Evolutionary conservation across 306 rosid genomes (phyloP), one percentile per base, ranked within the genome.

Genomic region (Benincasa hispida): DNA sequence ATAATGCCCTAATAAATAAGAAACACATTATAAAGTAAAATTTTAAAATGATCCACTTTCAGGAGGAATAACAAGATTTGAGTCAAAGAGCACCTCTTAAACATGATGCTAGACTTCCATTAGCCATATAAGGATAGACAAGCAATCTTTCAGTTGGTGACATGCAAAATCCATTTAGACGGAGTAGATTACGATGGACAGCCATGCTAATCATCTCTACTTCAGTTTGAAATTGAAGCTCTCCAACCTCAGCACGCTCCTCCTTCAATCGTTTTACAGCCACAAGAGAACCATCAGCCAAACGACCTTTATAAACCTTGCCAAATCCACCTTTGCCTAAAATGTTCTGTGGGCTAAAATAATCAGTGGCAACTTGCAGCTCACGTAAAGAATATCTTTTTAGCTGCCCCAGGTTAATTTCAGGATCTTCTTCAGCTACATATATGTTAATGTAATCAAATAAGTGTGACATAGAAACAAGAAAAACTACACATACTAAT

Each of bases 141-240:
- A 93, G 97, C 84, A 93, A 65, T 79, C 96, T 89, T 73, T 93
- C 98, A 22, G 98, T 93, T 81, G 97, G 93, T 55, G 98, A 91
- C 97, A 91, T 89, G 84, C 98, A 93, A 87, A 93, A 93, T 4
- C 97, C 96, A 75, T 85, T 88, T 2, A 91, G 91, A 61, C 97
- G 93, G 78, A 93, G 97, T 59, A 93, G 86, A 86, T 93, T 91
- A 48, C 93, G 92, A 77, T 93, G 98, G 77, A 91, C 97, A 45
- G 98, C 97, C 96, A 91, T 88, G 86, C 97, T 89, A 77, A 91
- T 93, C 98, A 93, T 89, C 85, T 86, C 96, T 59, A 93, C 97
- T 81, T 93, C 98, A 30, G 92, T 88, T 83, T 89, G 98, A 76
- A 93, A 93, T 85, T 93, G 98, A 75, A 91, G 85, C 85, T 91